Evolutionary conservation across 495 filamentous ascomycete species (phyloP).

Genomic region (Aspergillus saccharolyticus): DNA sequence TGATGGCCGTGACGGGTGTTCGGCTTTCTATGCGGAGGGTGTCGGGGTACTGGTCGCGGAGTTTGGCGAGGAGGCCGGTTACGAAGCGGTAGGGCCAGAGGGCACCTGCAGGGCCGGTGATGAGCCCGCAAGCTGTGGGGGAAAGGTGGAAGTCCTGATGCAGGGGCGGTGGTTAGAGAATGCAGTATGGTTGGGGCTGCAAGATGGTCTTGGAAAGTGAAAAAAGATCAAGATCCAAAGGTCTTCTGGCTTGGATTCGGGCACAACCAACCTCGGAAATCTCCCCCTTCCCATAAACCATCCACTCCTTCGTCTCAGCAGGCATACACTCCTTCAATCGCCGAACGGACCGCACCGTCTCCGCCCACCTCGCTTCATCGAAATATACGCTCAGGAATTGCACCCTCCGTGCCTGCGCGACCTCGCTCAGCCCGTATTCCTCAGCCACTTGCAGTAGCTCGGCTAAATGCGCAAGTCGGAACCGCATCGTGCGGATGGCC

Average conservation of each 20-base stretch:
- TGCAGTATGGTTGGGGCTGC: too few relatives aligned
- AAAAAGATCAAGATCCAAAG: too few relatives aligned
- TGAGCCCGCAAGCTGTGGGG: constrained; percentile 37
- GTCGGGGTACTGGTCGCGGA: constrained; percentile 35
- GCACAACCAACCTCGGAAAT: constrained; percentile 25
- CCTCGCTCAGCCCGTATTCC: constrained; percentile 24
- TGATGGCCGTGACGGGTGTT: constrained; percentile 53
- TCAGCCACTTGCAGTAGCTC: constrained; percentile 29
- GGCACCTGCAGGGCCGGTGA: constrained; percentile 42
- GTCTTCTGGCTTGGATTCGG: too few relatives aligned
- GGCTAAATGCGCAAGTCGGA: constrained; percentile 29
- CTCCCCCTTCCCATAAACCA: constrained; percentile 18
- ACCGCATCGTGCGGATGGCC: constrained; percentile 24
- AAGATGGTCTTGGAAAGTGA: too few relatives aligned
- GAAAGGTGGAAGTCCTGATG: constrained; percentile 36
- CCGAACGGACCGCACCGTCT: constrained; percentile 17
- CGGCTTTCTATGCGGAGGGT: constrained; percentile 69
- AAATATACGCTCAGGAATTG: constrained; percentile 32
- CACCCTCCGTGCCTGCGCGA: constrained; percentile 27
- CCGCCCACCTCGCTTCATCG: constrained; percentile 22
- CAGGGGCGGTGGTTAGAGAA: too few relatives aligned
- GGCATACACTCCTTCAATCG: constrained; percentile 30
- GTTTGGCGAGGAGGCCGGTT: constrained; percentile 54
- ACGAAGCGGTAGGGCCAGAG: constrained; percentile 83
- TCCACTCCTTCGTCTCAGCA: constrained; percentile 28